Base-by-base conservation (phyloP, 352 stramenopile species). In the Globisporangium ultimum region DNA sequence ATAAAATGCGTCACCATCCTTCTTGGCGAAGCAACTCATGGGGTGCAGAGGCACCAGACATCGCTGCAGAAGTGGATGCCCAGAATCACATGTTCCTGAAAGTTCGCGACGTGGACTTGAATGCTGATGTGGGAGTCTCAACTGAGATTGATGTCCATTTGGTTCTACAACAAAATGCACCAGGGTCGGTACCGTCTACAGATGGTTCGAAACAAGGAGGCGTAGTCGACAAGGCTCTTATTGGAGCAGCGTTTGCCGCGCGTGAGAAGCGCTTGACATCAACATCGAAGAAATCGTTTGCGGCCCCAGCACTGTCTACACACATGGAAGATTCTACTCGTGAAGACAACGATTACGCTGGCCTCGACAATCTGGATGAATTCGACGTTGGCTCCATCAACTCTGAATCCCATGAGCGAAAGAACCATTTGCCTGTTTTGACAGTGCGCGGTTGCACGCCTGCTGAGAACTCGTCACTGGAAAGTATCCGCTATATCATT, bases 21-120 rank as follows among this genome's bases (percentile, higher is more conserved):
- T 88, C 71, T 5, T 94, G 84, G 84, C 56, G 84, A 58, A 94
- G 82, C 53, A 94, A 90, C 57, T 94, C 84, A 12, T 94, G 84
- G 84, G 84, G 87, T 50, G 71, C 71, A 1, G 80, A 92, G 41
- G 57, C 74, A 15, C 60, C 64, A 10, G 78, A 89, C 46, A 59
- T 43, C 52, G 68, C 45, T 18, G 63, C 48, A 13, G 77, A 88
- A 9, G 64, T 70, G 15, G 83, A 58, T 59, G 64, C 64, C 10
- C 77, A 78, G 40, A 90, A 76, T 20, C 82, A 87, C 58, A 91
- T 94, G 84, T 87, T 80, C 56, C 61, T 94, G 48, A 87, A 70
- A 54, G 74, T 91, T 18, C 74, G 80, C 9, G 84, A 94, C 65
- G 71, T 78, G 15, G 80, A 94, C 40, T 74, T 84, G 60, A 80